These are phyloP conservation scores for Carex arenaria DNA, from an alignment of 202 grass and related monocot genomes.

Conservation along the genomic window DNA sequence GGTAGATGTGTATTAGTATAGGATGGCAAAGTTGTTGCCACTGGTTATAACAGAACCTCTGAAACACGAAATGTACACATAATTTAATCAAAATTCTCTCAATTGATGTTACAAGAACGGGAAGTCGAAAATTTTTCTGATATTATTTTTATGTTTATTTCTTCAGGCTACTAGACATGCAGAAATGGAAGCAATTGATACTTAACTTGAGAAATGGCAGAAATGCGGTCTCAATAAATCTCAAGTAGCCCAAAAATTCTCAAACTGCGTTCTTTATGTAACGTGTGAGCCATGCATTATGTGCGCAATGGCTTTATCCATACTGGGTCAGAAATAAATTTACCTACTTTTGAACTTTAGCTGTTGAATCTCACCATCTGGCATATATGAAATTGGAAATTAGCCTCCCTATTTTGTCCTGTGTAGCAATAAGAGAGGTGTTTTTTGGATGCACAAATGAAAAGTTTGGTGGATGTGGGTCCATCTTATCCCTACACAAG, in stretches of 20 bases:
- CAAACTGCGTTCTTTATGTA: constrained; percentile 73
- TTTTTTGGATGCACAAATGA: constrained; percentile 79
- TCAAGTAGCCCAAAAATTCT: constrained; percentile 50
- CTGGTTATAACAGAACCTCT: constrained; percentile 67
- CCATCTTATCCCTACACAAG: constrained; percentile 66
- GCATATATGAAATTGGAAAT: not conserved
- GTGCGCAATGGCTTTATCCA: constrained; percentile 68
- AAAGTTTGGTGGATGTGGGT: constrained; percentile 88
- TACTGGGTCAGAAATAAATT: constrained; percentile 46
- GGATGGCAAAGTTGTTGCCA: constrained; percentile 61
- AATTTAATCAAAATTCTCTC: not conserved
- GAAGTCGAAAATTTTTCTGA: not conserved
- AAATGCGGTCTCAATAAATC: constrained; percentile 41
- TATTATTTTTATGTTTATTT: not conserved
- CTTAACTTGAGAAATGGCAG: constrained; percentile 70
- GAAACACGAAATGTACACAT: constrained; percentile 56
- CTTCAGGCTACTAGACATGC: constrained; percentile 78
- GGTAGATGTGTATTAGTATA: constrained; percentile 81
- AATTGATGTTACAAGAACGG: not conserved
- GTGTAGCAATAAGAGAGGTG: constrained; percentile 60
- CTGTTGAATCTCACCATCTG: not conserved
- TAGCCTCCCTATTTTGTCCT: constrained; percentile 7
- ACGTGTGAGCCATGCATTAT: constrained; percentile 88
- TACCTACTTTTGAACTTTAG: not conserved
- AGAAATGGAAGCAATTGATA: constrained; percentile 89